A percentile compares a stretch with the other conserved stretches of the same genome.
These are phyloP conservation scores for Chlamydomonas reinhardtii DNA, from an alignment of 163 green algal genomes.

Conservation along the genomic window DNA sequence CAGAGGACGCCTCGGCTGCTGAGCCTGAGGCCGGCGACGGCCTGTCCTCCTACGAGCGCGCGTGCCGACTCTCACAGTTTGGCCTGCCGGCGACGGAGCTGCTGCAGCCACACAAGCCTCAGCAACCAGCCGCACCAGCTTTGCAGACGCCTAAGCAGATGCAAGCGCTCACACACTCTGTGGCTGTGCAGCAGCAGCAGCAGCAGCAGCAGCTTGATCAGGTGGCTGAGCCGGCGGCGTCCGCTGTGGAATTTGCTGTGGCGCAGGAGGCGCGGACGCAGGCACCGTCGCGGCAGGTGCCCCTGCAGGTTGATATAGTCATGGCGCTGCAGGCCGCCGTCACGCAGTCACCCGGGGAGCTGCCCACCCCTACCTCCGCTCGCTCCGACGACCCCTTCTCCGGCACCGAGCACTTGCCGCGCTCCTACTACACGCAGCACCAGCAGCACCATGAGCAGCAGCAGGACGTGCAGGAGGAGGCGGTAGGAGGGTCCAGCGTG, in stretches of 20 bases:
- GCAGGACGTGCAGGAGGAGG: neutral
- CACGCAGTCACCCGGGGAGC: neutral
- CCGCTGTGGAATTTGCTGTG: too few species aligned
- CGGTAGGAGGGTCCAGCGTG: neutral
- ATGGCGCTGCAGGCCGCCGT: neutral
- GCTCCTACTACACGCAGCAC: neutral
- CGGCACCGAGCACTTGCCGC: slow-evolving; percentile 14
- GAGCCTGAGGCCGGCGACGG: neutral
- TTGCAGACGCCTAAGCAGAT: too few species aligned
- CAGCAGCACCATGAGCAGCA: neutral
- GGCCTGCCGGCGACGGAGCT: neutral
- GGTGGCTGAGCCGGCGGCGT: neutral
- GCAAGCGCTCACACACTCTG: neutral
- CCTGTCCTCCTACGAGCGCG: slow-evolving; percentile 33
- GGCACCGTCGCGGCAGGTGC: too few species aligned
- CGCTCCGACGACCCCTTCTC: slow-evolving; percentile 28
- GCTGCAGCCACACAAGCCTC: neutral
- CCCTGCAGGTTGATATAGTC: neutral
- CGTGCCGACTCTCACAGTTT: slow-evolving; percentile 23
- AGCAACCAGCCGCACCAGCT: neutral
- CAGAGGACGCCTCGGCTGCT: neutral
- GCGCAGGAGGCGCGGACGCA: too few species aligned
- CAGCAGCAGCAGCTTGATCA: neutral
- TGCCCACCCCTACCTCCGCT: neutral
- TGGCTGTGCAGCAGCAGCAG: too few species aligned